These are phyloP conservation scores for Metschnikowia continentalis DNA, from an alignment of 805 yeast genomes.

Conservation along the genomic window DNA sequence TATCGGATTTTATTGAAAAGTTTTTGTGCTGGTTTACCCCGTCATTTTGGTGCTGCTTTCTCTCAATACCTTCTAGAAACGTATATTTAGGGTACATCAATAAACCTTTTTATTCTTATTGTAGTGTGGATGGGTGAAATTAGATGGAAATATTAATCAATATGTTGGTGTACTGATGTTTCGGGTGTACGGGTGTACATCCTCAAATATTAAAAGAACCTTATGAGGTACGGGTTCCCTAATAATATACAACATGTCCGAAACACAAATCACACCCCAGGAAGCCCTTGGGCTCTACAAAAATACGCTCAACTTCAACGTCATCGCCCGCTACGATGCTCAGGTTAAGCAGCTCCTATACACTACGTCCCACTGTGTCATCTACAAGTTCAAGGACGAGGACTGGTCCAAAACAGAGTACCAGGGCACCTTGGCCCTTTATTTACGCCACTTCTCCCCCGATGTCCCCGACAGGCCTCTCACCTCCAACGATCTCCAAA, in stretches of 20 bases:
- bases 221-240: no score
- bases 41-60: no score
- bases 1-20: no score
- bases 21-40: no score
- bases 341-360: slow-evolving; percentile 61
- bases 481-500: slow-evolving; percentile 29
- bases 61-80: no score
- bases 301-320: slow-evolving; percentile 69
- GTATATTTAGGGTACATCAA: no score
- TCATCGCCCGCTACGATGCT: slow-evolving; percentile 74
- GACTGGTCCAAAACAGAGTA: slow-evolving; percentile 71
- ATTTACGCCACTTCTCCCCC: slow-evolving; percentile 45
- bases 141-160: no score
- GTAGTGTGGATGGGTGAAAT: no score
- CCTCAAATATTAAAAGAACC: no score
- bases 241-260: not conserved
- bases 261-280: slow-evolving; percentile 33
- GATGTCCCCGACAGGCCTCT: slow-evolving; percentile 18
- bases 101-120: no score
- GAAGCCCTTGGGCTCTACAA: slow-evolving; percentile 58
- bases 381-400: slow-evolving; percentile 57
- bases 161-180: not conserved
- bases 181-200: not conserved
- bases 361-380: slow-evolving; percentile 67
- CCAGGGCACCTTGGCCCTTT: slow-evolving; percentile 67